These are phyloP conservation scores for Amaranthus cruentus DNA, from an alignment of 148 eudicot species.

Conservation along the genomic window DNA sequence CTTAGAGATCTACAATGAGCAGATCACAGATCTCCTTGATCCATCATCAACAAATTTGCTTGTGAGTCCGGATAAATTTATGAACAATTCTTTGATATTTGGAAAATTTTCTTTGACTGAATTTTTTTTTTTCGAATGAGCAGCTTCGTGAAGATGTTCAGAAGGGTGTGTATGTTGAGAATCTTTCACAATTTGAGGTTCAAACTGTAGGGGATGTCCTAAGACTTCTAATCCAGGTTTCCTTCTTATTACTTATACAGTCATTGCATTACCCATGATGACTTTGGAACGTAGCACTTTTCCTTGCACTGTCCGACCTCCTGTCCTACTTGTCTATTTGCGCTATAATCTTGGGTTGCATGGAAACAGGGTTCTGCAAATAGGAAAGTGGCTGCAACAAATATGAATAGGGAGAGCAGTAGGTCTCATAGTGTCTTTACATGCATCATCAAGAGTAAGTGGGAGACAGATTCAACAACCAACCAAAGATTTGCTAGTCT, in stretches of 20 bases:
- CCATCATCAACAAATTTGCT: constrained; percentile 89
- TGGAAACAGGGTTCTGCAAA: constrained; percentile 78
- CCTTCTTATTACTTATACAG: background rate
- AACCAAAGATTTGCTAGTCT: constrained; percentile 84
- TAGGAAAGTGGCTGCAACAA: constrained; percentile 92
- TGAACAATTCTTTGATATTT: background rate
- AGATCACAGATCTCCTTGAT: constrained; percentile 90
- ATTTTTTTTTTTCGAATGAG: background rate
- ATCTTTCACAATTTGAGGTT: constrained; percentile 93
- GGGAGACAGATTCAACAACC: constrained; percentile 87
- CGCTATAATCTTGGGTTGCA: constrained; percentile 16
- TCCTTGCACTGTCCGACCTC: constrained; percentile 1
- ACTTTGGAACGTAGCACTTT: constrained; percentile 3
- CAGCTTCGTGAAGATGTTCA: constrained; percentile 89
- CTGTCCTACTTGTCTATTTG: background rate
- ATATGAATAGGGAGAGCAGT: constrained; percentile 99
- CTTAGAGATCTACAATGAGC: constrained; percentile 94
- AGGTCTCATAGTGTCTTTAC: constrained; percentile 98
- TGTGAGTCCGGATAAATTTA: constrained; percentile 35
- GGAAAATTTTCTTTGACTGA: constrained; percentile 6
- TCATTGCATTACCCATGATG: background rate
- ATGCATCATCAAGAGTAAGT: constrained; percentile 81
- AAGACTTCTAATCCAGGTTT: constrained; percentile 77
- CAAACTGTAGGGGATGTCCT: constrained; percentile 79
- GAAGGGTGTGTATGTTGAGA: constrained; percentile 95